Base-by-base conservation (phyloP, 2,329 filamentous ascomycete species). In the Neobulgaria alba region DNA sequence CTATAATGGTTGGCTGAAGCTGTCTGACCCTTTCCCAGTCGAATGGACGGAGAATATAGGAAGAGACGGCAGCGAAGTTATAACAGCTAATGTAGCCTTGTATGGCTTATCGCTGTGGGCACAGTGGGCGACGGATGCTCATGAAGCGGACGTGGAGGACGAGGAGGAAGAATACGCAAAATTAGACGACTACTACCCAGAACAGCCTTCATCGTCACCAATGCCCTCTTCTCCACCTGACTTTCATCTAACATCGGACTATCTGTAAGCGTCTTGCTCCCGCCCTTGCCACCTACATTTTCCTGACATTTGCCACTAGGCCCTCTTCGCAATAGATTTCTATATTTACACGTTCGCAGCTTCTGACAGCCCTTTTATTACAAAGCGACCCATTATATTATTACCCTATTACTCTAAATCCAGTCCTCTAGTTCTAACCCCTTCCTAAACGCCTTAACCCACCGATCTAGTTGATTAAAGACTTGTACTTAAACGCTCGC, bases 211-310 rank as follows among this genome's bases (percentile, higher is more conserved):
- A 29, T 39, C 38, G 18, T 39, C 38, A 33, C 38, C 38, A 10
- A 39, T 39, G 19, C 36, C 36, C 16, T 39, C 38, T 20, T 39
- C 38, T 33, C 38, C 38, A 34, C 38, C 38, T 33, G 31, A 39
- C 31, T 39, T 33, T 39, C 38, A 39, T 38, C 36, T 17, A 38
- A 17, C 26, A 31, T 38, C 36, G 15, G 36, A n/a, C n/a, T n/a
- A n/a, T n/a, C n/a, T n/a, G n/a, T n/a, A n/a, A n/a, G n/a, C n/a
- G n/a, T n/a, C n/a, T n/a, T n/a, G n/a, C n/a, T n/a, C n/a, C n/a
- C n/a, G n/a, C n/a, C n/a, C n/a, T n/a, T n/a, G n/a, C n/a, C n/a
- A n/a, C n/a, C n/a, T n/a, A n/a, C n/a, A n/a, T n/a, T n/a, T n/a
- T n/a, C n/a, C n/a, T n/a, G n/a, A n/a, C n/a, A n/a, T n/a, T n/a